phyloP scores from a whole-genome alignment of 2,329 filamentous ascomycete genomes.

The Chrysoporthe puriensis region DNA sequence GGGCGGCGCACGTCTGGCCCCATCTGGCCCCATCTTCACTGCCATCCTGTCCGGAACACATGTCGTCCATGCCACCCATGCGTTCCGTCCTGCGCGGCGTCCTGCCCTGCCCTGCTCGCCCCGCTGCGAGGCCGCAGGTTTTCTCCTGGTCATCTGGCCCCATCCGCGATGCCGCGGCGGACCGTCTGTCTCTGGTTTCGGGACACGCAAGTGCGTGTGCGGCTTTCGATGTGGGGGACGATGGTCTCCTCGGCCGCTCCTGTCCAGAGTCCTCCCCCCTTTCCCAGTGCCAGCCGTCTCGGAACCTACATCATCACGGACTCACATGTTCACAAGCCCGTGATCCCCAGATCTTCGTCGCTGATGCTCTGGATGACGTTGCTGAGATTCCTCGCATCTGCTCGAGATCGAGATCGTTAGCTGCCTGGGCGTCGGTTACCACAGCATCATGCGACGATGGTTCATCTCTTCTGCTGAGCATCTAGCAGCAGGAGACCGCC shows the following conservation, averaged over 20 bases:
- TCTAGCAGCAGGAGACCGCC: neutral
- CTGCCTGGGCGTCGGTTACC: neutral
- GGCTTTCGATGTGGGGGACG: neutral
- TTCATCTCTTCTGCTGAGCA: neutral
- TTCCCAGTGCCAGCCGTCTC: neutral
- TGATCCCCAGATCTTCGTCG: neutral
- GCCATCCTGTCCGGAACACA: neutral
- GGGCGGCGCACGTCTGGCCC: neutral
- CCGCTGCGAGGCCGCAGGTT: neutral
- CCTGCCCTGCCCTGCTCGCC: neutral
- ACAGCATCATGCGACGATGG: constrained; percentile 11
- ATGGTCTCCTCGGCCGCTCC: neutral
- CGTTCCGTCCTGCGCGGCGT: neutral
- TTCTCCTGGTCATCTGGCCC: neutral
- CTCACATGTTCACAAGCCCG: neutral
- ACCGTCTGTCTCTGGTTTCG: neutral
- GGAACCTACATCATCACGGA: neutral
- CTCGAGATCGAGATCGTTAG: neutral
- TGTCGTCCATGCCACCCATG: neutral
- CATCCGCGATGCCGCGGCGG: neutral
- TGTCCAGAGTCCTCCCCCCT: neutral
- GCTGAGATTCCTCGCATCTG: neutral
- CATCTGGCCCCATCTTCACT: neutral
- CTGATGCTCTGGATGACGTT: neutral
- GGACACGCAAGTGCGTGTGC: neutral